A percentile compares a stretch with the other conserved stretches of the same genome.
phyloP scores from a whole-genome alignment of 78 protist genomes.

The Guillardia theta region DNA sequence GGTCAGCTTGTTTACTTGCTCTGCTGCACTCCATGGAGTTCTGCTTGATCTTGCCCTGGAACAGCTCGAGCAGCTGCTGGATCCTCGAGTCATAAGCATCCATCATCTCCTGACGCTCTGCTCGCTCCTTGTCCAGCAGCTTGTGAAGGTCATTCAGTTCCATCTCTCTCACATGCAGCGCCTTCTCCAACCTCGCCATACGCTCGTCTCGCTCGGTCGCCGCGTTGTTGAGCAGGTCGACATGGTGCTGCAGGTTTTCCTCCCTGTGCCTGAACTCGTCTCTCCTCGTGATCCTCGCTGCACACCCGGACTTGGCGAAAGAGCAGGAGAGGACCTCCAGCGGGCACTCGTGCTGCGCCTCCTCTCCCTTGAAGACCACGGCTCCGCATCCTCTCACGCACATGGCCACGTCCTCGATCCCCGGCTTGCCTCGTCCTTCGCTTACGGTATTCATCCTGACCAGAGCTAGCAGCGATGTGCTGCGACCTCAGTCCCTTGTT shows the following conservation, averaged over 20 bases:
- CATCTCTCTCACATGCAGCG: background rate
- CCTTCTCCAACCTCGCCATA: background rate
- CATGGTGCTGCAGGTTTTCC: background rate
- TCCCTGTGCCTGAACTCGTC: background rate
- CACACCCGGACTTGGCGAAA: background rate
- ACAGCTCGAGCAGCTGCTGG: background rate
- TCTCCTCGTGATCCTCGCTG: background rate
- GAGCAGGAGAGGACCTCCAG: background rate
- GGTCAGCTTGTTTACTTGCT: background rate
- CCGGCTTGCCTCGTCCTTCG: too few relatives aligned
- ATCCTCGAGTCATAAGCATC: background rate
- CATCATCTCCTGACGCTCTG: background rate
- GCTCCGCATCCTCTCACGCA: too few relatives aligned
- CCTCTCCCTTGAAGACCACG: too few relatives aligned
- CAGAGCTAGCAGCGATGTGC: too few relatives aligned
- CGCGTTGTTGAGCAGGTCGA: background rate
- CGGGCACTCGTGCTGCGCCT: background rate
- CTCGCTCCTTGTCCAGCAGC: background rate
- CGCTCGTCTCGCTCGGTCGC: background rate
- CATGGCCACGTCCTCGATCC: too few relatives aligned
- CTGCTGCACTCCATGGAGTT: background rate
- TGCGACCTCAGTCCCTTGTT: too few relatives aligned
- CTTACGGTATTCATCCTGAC: too few relatives aligned
- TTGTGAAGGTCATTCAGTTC: background rate
- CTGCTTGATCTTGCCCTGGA: background rate